phyloP scores from a whole-genome alignment of 306 rosid genomes.

The Prunus davidiana region DNA sequence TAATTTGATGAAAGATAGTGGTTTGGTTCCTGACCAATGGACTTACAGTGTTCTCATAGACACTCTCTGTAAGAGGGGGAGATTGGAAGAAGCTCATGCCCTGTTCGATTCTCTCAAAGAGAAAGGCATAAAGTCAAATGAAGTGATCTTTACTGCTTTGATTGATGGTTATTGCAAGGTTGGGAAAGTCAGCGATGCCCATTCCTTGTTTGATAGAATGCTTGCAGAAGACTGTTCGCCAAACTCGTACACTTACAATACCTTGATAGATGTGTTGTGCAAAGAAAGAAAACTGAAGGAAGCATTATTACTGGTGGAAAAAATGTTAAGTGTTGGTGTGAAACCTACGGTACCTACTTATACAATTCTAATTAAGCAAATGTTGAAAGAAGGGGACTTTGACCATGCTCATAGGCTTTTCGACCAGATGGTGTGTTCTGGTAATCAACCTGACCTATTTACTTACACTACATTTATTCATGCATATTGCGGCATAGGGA shows the following conservation, averaged over 20 bases:
- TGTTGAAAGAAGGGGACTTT: constrained; percentile 55
- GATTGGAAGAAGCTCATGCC: constrained; percentile 50
- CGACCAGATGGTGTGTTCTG: constrained; percentile 49
- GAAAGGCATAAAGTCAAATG: constrained; percentile 52
- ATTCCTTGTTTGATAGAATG: constrained; percentile 57
- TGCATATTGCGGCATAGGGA: constrained; percentile 67
- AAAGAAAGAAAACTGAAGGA: constrained; percentile 52
- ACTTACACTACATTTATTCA: constrained; percentile 68
- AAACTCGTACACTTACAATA: constrained; percentile 58
- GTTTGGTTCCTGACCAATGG: constrained; percentile 63
- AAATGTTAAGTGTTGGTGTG: constrained; percentile 50
- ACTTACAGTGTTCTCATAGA: constrained; percentile 53
- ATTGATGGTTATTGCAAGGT: constrained; percentile 75
- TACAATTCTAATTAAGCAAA: constrained; percentile 55
- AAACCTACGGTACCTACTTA: constrained; percentile 56
- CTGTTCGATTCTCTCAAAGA: constrained; percentile 58
- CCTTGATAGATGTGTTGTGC: constrained; percentile 72
- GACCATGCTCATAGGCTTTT: constrained; percentile 43
- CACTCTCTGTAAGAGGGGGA: constrained; percentile 60
- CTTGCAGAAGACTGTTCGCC: constrained; percentile 59
- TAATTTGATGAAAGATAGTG: constrained; percentile 63
- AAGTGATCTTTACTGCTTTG: constrained; percentile 56
- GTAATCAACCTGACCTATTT: constrained; percentile 61
- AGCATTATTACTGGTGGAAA: constrained; percentile 48
- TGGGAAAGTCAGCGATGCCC: constrained; percentile 57